Evolutionary conservation across 2,329 filamentous ascomycete species (phyloP).

Genomic region (Aspergillus sp.): DNA sequence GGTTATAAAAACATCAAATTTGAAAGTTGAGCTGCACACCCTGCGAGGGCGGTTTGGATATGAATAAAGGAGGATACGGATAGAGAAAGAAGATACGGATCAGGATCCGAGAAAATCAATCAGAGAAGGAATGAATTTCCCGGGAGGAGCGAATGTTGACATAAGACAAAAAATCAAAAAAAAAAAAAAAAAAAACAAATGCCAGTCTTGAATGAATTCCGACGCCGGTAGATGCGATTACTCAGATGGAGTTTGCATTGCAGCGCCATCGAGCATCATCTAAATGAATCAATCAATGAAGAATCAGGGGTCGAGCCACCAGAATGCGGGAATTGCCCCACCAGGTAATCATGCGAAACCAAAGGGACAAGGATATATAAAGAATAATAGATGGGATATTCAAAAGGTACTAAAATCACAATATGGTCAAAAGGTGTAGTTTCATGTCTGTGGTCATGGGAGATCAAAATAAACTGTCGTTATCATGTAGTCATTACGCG

Average conservation of each 20-base stretch:
- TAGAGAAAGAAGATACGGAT: not conserved
- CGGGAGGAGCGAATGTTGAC: not conserved
- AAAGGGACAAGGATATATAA: conserved; percentile 1
- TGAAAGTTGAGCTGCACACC: not conserved
- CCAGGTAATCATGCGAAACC: conserved; percentile 3
- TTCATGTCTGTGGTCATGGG: not conserved
- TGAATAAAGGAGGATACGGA: not conserved
- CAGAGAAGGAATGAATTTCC: not conserved
- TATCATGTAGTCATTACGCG: conserved; percentile 16
- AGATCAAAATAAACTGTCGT: conserved; percentile 19
- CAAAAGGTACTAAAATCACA: not conserved
- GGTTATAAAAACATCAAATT: conserved; percentile 1
- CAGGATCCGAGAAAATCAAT: not conserved
- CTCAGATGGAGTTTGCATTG: not conserved
- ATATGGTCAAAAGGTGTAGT: conserved; percentile 3
- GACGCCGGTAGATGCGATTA: not conserved
- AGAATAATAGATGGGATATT: not conserved
- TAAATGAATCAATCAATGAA: not conserved
- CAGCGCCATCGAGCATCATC: not conserved
- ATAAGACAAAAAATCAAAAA: not conserved
- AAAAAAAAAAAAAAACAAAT: not conserved
- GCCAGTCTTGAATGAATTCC: not conserved
- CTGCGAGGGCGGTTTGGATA: not conserved
- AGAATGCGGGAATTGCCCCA: not conserved
- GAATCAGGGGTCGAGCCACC: not conserved